phyloP scores from a whole-genome alignment of 129 eudicot species.

The Artemisia annua region DNA sequence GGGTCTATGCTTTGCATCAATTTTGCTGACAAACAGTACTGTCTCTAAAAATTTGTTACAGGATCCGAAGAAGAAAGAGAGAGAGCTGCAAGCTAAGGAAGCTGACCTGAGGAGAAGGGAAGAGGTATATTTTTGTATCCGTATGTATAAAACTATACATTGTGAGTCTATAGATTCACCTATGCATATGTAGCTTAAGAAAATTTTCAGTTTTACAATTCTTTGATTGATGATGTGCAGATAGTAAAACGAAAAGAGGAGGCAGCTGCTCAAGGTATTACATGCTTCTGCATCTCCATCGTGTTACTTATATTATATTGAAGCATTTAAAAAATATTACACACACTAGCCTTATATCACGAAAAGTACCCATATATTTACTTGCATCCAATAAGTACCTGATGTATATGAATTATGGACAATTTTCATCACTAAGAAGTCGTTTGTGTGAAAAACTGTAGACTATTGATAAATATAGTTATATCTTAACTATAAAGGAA shows the following conservation, averaged over 20 bases:
- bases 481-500: not conserved
- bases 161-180: not conserved
- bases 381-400: not conserved
- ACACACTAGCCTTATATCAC: no score
- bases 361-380: not conserved
- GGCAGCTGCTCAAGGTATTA: conserved; percentile 84
- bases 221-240: conserved; percentile 43
- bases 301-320: not conserved
- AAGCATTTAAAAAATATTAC: not conserved
- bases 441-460: not conserved
- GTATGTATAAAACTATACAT: not conserved
- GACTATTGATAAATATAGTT: no score
- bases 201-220: not conserved
- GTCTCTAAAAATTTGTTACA: conserved; percentile 26
- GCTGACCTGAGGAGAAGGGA: conserved; percentile 87
- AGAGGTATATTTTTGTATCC: conserved; percentile 54
- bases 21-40: not conserved
- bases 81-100: conserved; percentile 85
- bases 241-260: conserved; percentile 80
- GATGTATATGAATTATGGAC: no score
- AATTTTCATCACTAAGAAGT: not conserved
- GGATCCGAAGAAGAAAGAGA: conserved; percentile 88
- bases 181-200: not conserved
- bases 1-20: not conserved
- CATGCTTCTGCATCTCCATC: not conserved